Evolutionary conservation across 768 basidiomycete genomes (phyloP).

Genomic region (Hemileccinum rubropunctum): DNA sequence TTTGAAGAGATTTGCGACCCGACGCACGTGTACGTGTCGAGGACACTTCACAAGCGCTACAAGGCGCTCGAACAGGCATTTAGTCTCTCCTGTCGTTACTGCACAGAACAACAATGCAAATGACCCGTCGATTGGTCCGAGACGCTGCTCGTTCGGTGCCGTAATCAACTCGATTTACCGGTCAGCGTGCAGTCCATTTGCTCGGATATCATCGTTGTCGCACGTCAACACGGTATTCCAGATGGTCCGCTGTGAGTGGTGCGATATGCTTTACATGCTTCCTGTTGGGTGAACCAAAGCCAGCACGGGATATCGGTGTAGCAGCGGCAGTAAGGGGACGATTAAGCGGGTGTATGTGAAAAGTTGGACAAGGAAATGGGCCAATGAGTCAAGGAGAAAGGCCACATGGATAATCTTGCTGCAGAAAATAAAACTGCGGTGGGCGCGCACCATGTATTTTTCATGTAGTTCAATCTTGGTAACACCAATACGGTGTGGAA

Average conservation of each 20-base stretch:
- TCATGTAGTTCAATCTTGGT: conserved; percentile 22
- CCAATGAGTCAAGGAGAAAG: conserved; percentile 83
- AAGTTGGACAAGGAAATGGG: conserved; percentile 80
- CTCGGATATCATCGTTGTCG: conserved; percentile 75
- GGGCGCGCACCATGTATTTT: conserved; percentile 14
- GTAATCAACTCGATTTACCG: conserved; percentile 87
- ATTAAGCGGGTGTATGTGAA: conserved; percentile 86
- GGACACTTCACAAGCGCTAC: conserved; percentile 91
- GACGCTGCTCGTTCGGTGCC: conserved; percentile 87
- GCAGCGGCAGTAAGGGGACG: conserved; percentile 96
- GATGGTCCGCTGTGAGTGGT: conserved; percentile 96
- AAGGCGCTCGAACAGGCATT: conserved; percentile 86
- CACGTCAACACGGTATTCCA: conserved; percentile 81
- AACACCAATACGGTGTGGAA: conserved; percentile 5
- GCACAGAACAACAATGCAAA: conserved; percentile 40
- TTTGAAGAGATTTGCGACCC: conserved; percentile 95
- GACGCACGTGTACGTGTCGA: conserved; percentile 93
- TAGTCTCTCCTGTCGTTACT: conserved; percentile 78
- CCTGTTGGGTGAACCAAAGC: conserved; percentile 71
- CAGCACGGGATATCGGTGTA: conserved; percentile 79
- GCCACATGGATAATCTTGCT: conserved; percentile 40
- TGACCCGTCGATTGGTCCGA: conserved; percentile 70
- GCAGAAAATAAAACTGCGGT: conserved; percentile 17
- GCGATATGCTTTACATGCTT: conserved; percentile 92
- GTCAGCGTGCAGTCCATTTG: conserved; percentile 81